phyloP scores from a whole-genome alignment of 2,329 filamentous ascomycete species.

The Ophidiomyces ophidiicola region DNA sequence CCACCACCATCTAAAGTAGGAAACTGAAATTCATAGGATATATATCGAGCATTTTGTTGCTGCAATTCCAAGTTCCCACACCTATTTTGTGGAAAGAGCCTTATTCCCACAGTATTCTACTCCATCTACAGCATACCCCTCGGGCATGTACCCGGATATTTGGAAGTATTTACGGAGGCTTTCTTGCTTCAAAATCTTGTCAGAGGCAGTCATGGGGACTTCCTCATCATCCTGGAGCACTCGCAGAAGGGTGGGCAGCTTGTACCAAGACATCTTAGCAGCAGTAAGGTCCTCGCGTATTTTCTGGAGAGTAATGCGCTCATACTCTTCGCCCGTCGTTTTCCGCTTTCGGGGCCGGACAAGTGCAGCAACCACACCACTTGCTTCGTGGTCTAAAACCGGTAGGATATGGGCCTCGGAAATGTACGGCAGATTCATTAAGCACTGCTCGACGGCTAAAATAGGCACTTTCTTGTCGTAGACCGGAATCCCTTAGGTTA shows the following conservation, averaged over 20 bases:
- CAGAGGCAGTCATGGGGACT: conserved; percentile 7
- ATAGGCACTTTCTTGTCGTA: conserved; percentile 12
- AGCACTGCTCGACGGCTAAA: conserved; percentile 13
- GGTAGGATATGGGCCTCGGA: conserved; percentile 14
- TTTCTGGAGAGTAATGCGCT: conserved; percentile 7
- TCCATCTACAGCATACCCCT: conserved; percentile 1
- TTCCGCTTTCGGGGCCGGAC: conserved; percentile 3
- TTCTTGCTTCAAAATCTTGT: conserved; percentile 8
- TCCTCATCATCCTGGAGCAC: conserved; percentile 11
- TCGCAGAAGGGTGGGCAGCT: conserved; percentile 13
- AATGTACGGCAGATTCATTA: conserved; percentile 16
- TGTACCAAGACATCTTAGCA: conserved; percentile 1
- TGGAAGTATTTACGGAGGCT: conserved; percentile 8
- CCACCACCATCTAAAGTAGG: too few relatives aligned
- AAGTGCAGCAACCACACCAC: conserved; percentile 8
- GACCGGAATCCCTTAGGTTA: conserved; percentile 8
- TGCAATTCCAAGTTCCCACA: too few relatives aligned
- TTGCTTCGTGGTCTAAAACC: conserved; percentile 11
- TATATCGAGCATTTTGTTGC: too few relatives aligned
- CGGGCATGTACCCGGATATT: conserved; percentile 5
- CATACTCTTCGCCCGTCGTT: neutral
- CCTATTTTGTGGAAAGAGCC: too few relatives aligned
- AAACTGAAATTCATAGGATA: too few relatives aligned
- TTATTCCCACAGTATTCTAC: conserved; percentile 8
- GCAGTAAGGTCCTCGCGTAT: conserved; percentile 12